These are phyloP conservation scores for Calendula officinalis DNA, from an alignment of 129 eudicot genomes.

Conservation along the genomic window DNA sequence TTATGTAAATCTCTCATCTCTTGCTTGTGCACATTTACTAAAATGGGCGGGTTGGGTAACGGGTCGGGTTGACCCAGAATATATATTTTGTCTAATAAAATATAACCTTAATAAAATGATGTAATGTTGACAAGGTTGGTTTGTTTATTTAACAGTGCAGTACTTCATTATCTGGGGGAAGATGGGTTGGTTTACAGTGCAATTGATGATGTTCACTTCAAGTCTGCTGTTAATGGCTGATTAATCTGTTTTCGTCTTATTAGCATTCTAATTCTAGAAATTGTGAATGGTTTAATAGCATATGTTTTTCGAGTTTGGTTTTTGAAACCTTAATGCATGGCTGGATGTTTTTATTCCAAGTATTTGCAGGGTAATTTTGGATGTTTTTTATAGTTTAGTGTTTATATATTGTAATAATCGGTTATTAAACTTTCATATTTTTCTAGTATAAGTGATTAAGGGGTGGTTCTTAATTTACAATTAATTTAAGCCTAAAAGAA, in stretches of 20 bases:
- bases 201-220: conserved; percentile 60
- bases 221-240: conserved; percentile 47
- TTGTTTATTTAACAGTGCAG: conserved; percentile 36
- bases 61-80: background rate
- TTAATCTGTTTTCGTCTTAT: background rate
- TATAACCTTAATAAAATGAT: background rate
- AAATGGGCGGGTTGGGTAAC: background rate
- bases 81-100: no score
- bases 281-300: background rate
- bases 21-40: background rate
- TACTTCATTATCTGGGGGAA: conserved; percentile 39
- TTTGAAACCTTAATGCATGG: background rate
- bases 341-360: background rate
- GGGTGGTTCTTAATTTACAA: no score
- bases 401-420: background rate
- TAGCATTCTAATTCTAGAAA: background rate
- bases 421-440: no score
- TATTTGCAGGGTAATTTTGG: background rate
- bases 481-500: no score
- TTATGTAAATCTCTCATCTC: conserved; percentile 39
- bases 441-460: no score
- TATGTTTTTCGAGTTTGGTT: background rate
- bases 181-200: conserved; percentile 72
- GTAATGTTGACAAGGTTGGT: background rate
- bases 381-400: background rate